phyloP scores from a whole-genome alignment of 2,329 filamentous ascomycete species.

The Sarocladium brachiariae region DNA sequence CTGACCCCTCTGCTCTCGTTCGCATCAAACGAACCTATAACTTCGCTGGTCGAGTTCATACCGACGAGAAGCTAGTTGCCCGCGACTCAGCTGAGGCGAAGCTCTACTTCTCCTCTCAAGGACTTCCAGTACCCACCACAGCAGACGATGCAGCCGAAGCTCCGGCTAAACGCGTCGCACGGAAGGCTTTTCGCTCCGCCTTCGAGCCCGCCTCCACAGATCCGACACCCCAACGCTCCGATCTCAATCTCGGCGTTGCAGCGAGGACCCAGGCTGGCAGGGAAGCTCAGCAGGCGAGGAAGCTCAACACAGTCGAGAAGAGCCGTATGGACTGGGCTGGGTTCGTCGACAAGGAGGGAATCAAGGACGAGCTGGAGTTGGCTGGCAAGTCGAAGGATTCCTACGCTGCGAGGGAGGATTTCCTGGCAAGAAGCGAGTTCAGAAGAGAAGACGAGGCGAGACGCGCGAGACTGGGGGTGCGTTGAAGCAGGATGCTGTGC shows the following conservation, averaged over 20 bases:
- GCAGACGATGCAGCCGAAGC: constrained; percentile 15
- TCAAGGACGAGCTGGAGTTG: constrained; percentile 60
- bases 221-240: constrained; percentile 36
- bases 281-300: constrained; percentile 49
- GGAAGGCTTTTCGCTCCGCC: constrained; percentile 51
- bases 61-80: constrained; percentile 63
- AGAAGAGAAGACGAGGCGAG: constrained; percentile 55
- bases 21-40: constrained; percentile 66
- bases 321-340: constrained; percentile 68
- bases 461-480: constrained; percentile 41
- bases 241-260: constrained; percentile 52
- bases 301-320: constrained; percentile 66
- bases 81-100: constrained; percentile 60
- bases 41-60: constrained; percentile 66
- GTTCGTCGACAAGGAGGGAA: constrained; percentile 64
- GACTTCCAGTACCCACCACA: constrained; percentile 20
- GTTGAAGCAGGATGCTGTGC: no score
- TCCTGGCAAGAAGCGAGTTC: constrained; percentile 57
- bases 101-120: constrained; percentile 51
- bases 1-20: constrained; percentile 38
- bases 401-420: constrained; percentile 56
- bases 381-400: constrained; percentile 60
- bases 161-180: constrained; percentile 37
- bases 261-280: constrained; percentile 41
- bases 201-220: constrained; percentile 51